Conservation (phyloP, 495 filamentous ascomycete genomes). For the Aspergillus ostianus region DNA sequence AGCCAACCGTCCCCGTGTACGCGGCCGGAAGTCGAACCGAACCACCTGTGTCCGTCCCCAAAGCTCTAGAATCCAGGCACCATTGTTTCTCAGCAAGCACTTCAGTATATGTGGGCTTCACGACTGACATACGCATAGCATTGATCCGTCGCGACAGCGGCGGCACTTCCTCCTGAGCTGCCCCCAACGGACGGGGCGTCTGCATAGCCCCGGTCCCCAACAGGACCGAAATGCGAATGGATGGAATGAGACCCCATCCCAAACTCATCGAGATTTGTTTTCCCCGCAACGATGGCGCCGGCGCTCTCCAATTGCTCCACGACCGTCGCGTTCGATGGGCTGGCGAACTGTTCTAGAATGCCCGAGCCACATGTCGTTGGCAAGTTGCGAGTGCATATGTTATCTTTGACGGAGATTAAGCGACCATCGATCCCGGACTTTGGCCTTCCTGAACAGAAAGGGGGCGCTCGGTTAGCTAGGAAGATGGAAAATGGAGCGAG, state of each 20-base stretch:
- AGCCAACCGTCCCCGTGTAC: slow-evolving; percentile 83
- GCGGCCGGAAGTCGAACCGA: slow-evolving; percentile 90
- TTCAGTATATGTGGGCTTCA: slow-evolving; percentile 4
- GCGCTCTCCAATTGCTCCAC: slow-evolving; percentile 61
- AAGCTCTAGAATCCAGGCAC: slow-evolving; percentile 47
- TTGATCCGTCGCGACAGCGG: slow-evolving; percentile 71
- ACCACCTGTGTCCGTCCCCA: slow-evolving; percentile 95
- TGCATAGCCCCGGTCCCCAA: slow-evolving; percentile 44
- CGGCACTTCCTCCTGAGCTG: slow-evolving; percentile 91
- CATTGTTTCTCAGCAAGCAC: slow-evolving; percentile 5
- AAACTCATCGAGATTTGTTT: slow-evolving; percentile 96
- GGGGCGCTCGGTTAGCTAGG: neutral
- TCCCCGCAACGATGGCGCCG: slow-evolving; percentile 68
- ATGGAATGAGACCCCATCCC: slow-evolving; percentile 94
- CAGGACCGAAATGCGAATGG: slow-evolving; percentile 69
- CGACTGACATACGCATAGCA: slow-evolving; percentile 56
- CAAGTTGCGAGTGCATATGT: slow-evolving; percentile 70
- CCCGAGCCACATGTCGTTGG: slow-evolving; percentile 80
- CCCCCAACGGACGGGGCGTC: slow-evolving; percentile 71
- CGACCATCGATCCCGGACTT: slow-evolving; percentile 48
- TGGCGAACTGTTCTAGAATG: slow-evolving; percentile 66
- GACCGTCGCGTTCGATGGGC: slow-evolving; percentile 84
- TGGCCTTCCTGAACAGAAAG: slow-evolving; percentile 22
- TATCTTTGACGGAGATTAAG: slow-evolving; percentile 83
- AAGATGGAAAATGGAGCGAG: neutral